A percentile compares a stretch with the other conserved stretches of the same genome.
Evolutionary conservation across 1,139 yeast species (phyloP).

Genomic region (Pneumocystis carinii): DNA sequence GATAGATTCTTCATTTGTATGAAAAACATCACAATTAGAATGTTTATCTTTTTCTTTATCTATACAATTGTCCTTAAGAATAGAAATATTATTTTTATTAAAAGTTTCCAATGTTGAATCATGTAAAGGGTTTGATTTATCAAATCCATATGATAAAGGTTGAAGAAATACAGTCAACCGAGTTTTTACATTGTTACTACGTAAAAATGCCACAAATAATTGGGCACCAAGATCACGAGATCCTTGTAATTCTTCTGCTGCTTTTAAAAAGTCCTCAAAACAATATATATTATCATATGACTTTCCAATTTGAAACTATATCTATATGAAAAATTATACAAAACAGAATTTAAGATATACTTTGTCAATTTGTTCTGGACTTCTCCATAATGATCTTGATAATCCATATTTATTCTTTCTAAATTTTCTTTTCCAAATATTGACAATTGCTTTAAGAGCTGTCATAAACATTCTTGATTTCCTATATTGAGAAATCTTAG

Average conservation of each 20-base stretch:
- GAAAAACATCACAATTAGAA: neutral
- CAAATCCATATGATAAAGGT: conserved; percentile 68
- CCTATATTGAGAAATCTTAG: conserved; percentile 25
- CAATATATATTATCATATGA: conserved; percentile 14
- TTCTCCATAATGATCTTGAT: conserved; percentile 6
- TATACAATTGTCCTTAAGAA: conserved; percentile 72
- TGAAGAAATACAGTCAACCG: conserved; percentile 72
- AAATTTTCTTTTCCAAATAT: conserved; percentile 21
- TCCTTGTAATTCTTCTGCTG: conserved; percentile 40
- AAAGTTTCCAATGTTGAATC: neutral
- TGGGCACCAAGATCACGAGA: conserved; percentile 72
- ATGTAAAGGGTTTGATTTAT: conserved; percentile 12
- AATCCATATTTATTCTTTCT: conserved; percentile 15
- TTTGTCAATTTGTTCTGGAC: conserved; percentile 1
- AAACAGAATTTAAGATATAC: conserved; percentile 1
- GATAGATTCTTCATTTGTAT: too few species aligned
- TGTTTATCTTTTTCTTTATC: conserved; percentile 14
- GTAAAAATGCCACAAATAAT: conserved; percentile 63
- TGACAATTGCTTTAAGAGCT: conserved; percentile 51
- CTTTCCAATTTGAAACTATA: neutral
- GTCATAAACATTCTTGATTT: conserved; percentile 62
- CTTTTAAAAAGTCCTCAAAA: conserved; percentile 29
- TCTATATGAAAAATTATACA: conserved; percentile 16
- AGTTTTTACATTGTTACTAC: conserved; percentile 58
- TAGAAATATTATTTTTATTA: conserved; percentile 37